Evolutionary conservation across 148 eudicot species (phyloP).

Genomic region (Beta vulgaris): DNA sequence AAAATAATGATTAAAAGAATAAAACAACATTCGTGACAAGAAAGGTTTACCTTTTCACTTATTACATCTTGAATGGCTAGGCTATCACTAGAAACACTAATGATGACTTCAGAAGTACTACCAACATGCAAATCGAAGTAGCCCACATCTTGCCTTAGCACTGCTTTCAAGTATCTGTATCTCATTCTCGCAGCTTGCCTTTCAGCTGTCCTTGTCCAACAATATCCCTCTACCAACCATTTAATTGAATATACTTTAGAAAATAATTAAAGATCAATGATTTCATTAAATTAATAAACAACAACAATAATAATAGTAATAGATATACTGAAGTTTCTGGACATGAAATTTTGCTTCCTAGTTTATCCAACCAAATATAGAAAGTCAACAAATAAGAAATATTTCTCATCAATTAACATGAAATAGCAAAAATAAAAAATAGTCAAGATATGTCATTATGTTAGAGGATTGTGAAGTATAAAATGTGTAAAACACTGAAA

Average conservation of each 20-base stretch:
- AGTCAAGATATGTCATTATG: not conserved
- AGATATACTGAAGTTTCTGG: not conserved
- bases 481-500: not conserved
- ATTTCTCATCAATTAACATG: not conserved
- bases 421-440: not conserved
- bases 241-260: not conserved
- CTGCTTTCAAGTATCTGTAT: conserved; percentile 61
- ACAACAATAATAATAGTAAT: too few species aligned
- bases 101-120: conserved; percentile 62
- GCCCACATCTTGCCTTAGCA: conserved; percentile 73
- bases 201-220: conserved; percentile 83
- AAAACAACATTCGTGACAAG: not conserved
- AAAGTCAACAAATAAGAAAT: conserved; percentile 1
- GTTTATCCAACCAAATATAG: not conserved
- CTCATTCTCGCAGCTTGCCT: conserved; percentile 75
- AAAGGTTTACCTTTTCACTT: conserved; percentile 60
- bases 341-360: not conserved
- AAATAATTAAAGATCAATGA: not conserved
- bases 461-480: not conserved
- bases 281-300: not conserved
- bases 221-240: conserved; percentile 61
- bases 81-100: conserved; percentile 69
- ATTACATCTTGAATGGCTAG: conserved; percentile 72
- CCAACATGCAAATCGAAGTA: conserved; percentile 73
- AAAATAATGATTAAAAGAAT: not conserved